These are phyloP conservation scores for Neurospora discreta DNA, from an alignment of 495 filamentous ascomycete species.

Conservation along the genomic window DNA sequence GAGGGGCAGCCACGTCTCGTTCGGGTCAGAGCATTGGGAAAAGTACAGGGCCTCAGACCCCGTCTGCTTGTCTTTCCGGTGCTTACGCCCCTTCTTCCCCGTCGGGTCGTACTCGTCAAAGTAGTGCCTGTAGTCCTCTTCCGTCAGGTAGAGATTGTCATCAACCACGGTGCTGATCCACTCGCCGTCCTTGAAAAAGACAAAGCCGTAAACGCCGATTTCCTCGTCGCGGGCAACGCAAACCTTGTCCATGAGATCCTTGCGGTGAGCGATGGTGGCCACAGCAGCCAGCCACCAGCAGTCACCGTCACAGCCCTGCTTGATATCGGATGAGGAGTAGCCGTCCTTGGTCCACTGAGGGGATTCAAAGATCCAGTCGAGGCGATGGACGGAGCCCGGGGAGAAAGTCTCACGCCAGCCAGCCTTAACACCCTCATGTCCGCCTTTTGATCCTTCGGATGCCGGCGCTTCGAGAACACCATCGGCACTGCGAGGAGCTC, in stretches of 20 bases:
- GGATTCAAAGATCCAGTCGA: slow-evolving; percentile 58
- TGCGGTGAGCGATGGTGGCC: slow-evolving; percentile 57
- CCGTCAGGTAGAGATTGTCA: slow-evolving; percentile 18
- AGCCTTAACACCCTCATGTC: neutral
- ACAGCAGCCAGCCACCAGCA: slow-evolving; percentile 73
- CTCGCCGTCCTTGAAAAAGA: slow-evolving; percentile 71
- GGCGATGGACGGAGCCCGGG: slow-evolving; percentile 15
- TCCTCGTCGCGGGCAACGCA: slow-evolving; percentile 60
- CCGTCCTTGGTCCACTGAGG: slow-evolving; percentile 65
- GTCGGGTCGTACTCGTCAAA: slow-evolving; percentile 27
- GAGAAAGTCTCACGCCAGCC: slow-evolving; percentile 5
- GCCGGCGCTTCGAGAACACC: slow-evolving; percentile 1
- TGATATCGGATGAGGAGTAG: slow-evolving; percentile 45
- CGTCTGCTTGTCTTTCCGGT: slow-evolving; percentile 13
- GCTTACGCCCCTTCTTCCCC: slow-evolving; percentile 14
- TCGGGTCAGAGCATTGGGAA: slow-evolving; percentile 57
- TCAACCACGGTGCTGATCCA: slow-evolving; percentile 72
- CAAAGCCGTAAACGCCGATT: slow-evolving; percentile 73
- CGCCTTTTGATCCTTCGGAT: slow-evolving; percentile 27
- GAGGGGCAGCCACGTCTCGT: slow-evolving; percentile 74
- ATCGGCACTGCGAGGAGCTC: slow-evolving; percentile 2
- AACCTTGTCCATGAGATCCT: slow-evolving; percentile 53
- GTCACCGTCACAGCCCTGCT: slow-evolving; percentile 42
- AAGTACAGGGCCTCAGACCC: slow-evolving; percentile 60
- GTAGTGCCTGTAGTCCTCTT: slow-evolving; percentile 19